Conservation (phyloP, 176 grass and related monocot species). For the Oryza nivara region DNA sequence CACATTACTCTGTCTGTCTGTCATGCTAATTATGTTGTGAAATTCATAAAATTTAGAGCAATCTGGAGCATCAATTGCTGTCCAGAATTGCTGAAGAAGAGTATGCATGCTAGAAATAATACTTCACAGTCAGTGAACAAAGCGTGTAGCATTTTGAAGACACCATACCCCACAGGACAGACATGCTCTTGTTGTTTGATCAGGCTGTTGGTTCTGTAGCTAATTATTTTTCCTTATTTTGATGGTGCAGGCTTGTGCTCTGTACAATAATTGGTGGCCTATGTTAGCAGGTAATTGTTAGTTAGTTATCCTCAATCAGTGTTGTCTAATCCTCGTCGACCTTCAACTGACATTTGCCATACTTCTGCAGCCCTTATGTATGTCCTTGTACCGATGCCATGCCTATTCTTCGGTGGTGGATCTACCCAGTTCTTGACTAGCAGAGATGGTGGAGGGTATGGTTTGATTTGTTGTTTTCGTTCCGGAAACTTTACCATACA, state of each 20-base stretch:
- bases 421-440: slow-evolving; percentile 92
- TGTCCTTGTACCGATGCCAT: slow-evolving; percentile 92
- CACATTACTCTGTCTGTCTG: too few relatives aligned
- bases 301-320: not conserved
- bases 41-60: not conserved
- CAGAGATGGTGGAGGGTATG: slow-evolving; percentile 83
- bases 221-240: slow-evolving; percentile 38
- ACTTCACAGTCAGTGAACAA: too few relatives aligned
- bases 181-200: not conserved
- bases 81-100: not conserved
- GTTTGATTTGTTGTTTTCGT: slow-evolving; percentile 1
- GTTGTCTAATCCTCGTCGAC: not conserved
- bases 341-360: slow-evolving; percentile 43
- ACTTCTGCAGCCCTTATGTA: slow-evolving; percentile 84
- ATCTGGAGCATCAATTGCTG: too few relatives aligned
- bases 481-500: not conserved
- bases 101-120: too few relatives aligned
- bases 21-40: not conserved
- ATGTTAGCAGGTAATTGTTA: slow-evolving; percentile 91
- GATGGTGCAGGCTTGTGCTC: slow-evolving; percentile 77
- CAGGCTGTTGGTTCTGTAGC: not conserved
- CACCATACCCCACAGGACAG: not conserved
- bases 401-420: slow-evolving; percentile 93
- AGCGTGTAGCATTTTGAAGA: not conserved
- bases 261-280: slow-evolving; percentile 99